Conservation (phyloP, 306 rosid genomes). For the Vachellia pachyceras region DNA sequence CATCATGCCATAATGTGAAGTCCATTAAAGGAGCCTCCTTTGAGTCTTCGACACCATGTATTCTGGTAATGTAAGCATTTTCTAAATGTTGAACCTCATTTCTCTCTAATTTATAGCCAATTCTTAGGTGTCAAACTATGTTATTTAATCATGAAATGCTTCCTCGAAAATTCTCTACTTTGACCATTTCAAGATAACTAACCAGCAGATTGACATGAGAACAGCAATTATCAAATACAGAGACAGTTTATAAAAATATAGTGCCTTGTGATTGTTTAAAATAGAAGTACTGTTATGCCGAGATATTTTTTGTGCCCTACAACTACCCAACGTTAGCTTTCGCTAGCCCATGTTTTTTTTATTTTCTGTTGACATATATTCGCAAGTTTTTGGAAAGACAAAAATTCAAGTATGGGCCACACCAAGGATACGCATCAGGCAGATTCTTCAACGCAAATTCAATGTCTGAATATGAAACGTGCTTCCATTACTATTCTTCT, state of each 20-base stretch:
- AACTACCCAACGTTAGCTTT: neutral
- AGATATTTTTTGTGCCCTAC: neutral
- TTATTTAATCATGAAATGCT: neutral
- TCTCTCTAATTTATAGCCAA: slow-evolving; percentile 41
- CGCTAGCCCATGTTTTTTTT: neutral
- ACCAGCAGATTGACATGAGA: neutral
- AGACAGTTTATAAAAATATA: neutral
- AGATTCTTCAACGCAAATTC: slow-evolving; percentile 49
- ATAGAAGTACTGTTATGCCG: slow-evolving; percentile 2
- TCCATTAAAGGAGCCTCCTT: slow-evolving; percentile 41
- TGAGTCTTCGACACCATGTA: slow-evolving; percentile 26
- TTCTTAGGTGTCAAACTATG: slow-evolving; percentile 28
- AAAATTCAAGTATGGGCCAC: slow-evolving; percentile 81
- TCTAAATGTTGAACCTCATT: slow-evolving; percentile 30
- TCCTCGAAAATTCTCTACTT: slow-evolving; percentile 15
- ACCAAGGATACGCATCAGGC: slow-evolving; percentile 44
- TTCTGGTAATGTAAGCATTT: slow-evolving; percentile 48
- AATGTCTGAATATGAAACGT: slow-evolving; percentile 45
- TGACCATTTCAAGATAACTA: slow-evolving; percentile 13
- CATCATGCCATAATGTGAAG: slow-evolving; percentile 33
- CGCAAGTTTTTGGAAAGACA: slow-evolving; percentile 52
- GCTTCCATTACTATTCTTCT: slow-evolving; percentile 36
- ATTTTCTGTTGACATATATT: slow-evolving; percentile 4
- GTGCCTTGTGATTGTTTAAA: neutral
- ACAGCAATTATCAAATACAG: neutral